Base-by-base conservation (phyloP, 345 rosid genomes). In the Theobroma cacao region DNA sequence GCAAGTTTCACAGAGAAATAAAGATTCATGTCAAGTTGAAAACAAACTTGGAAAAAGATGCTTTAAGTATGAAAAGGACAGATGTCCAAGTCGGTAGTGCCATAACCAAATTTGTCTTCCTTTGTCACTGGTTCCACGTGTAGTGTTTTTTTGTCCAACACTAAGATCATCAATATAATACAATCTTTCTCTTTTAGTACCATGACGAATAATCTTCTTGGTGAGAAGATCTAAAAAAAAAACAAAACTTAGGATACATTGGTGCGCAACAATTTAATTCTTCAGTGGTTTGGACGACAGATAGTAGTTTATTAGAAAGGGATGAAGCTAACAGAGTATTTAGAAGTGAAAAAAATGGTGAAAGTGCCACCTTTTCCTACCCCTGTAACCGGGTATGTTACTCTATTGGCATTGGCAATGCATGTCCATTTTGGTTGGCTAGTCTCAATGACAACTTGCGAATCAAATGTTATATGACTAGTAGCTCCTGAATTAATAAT, bases 171-270 rank as follows among this genome's bases (percentile, higher is more conserved):
- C 36, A 13, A 74, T 1, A 7, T 58, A 59, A 20, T 38, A 58
- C 14, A 59, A 30, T 1, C 55, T 70, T 7, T 40, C 78, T 18
- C 33, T 43, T 45, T 62, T 26, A 43, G 43, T 45, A 61, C 77
- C 69, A 59, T 28, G 24, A 7, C 78, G 56, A 75, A 75, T 60
- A 15, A 75, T 75, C 78, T 60, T 59, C 73, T 65, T 34, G 5
- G 63, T 65, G 50, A 50, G 73, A 52, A 64, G 33, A 76, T 76
- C 50, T 33, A 48, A 24, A 31, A 65, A 20, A 48, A 24, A 31
- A 65, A 20, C 34, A 76, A 14, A 62, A 75, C 12, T 3, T 30
- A 26, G 43, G 47, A 41, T 28, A 75, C 1, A 75, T 76, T 20
- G 64, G 4, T 9, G 34, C 50, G 1, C 34, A 31, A 64, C 33